Percentiles rank a stretch among this genome's conserved stretches.
phyloP scores from a whole-genome alignment of 1,284 basidiomycete species.

The Sanghuangporus baumii region DNA sequence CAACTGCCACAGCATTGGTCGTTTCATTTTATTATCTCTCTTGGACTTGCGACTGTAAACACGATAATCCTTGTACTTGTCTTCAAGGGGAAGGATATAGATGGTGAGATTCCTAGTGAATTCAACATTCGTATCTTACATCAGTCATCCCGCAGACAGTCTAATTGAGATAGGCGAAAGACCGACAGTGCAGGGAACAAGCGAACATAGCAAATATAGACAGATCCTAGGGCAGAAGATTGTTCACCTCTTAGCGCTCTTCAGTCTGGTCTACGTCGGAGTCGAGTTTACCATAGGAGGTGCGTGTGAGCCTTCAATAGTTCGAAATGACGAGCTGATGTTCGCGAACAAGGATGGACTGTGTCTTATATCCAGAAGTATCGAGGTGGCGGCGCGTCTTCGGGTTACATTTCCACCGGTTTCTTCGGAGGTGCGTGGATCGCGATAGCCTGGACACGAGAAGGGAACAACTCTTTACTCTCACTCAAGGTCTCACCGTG shows the following conservation, averaged over 20 bases:
- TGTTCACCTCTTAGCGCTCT: constrained; percentile 25
- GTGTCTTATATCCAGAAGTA: constrained; percentile 30
- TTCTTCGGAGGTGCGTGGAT: constrained; percentile 28
- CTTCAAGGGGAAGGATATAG: constrained; percentile 33
- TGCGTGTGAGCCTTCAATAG: background rate
- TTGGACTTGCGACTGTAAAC: constrained; percentile 31
- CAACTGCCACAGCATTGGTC: constrained; percentile 23
- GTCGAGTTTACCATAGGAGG: constrained; percentile 27
- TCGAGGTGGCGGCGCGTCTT: constrained; percentile 26
- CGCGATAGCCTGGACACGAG: background rate
- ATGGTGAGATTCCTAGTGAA: constrained; percentile 19
- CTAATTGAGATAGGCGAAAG: constrained; percentile 12
- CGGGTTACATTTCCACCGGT: constrained; percentile 31
- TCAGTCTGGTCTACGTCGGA: constrained; percentile 28
- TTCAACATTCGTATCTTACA: background rate
- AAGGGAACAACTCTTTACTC: background rate
- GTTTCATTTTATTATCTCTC: constrained; percentile 33
- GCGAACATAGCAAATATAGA: constrained; percentile 21
- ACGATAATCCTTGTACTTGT: constrained; percentile 26
- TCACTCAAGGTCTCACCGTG: constrained; percentile 33
- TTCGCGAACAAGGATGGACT: constrained; percentile 28
- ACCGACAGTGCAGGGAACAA: constrained; percentile 22
- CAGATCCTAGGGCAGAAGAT: constrained; percentile 19
- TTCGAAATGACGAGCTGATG: background rate
- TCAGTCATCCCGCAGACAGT: constrained; percentile 7